A percentile compares a stretch with the other conserved stretches of the same genome.
Evolutionary conservation across 2,329 filamentous ascomycete genomes (phyloP).

Genomic region (Pyrenochaeta sp.): DNA sequence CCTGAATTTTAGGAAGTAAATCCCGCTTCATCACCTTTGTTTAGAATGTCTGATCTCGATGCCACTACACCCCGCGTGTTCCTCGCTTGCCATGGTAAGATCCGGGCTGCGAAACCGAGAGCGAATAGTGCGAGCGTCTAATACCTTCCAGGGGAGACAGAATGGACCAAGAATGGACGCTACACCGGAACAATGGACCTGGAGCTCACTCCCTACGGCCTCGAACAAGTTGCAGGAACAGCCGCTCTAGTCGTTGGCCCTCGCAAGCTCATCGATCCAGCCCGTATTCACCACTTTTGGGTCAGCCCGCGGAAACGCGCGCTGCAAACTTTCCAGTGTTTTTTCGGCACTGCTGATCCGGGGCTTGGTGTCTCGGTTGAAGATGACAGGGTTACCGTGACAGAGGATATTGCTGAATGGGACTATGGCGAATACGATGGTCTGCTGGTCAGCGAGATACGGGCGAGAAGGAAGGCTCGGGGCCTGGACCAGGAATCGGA

Average conservation of each 20-base stretch:
- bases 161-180: slow-evolving; percentile 57
- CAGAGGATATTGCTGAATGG: slow-evolving; percentile 81
- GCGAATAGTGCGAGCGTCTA: too few species aligned
- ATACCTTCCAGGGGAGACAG: slow-evolving; percentile 57
- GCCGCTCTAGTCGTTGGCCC: slow-evolving; percentile 57
- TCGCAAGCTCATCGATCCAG: slow-evolving; percentile 61
- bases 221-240: slow-evolving; percentile 52
- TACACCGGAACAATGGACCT: slow-evolving; percentile 51
- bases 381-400: slow-evolving; percentile 65
- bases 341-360: slow-evolving; percentile 41
- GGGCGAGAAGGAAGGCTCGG: slow-evolving; percentile 60
- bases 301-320: slow-evolving; percentile 61
- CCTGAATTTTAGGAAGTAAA: too few species aligned
- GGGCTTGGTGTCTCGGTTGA: not conserved
- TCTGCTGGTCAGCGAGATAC: slow-evolving; percentile 74
- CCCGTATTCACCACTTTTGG: slow-evolving; percentile 56
- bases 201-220: slow-evolving; percentile 61
- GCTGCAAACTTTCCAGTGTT: slow-evolving; percentile 57
- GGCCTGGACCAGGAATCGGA: slow-evolving; percentile 61
- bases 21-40: too few species aligned
- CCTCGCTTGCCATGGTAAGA: slow-evolving; percentile 29
- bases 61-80: slow-evolving; percentile 30
- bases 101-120: too few species aligned
- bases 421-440: slow-evolving; percentile 90
- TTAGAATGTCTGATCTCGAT: slow-evolving; percentile 28